phyloP scores from a whole-genome alignment of 108 stramenopile genomes.

The Ochromonas danica region DNA sequence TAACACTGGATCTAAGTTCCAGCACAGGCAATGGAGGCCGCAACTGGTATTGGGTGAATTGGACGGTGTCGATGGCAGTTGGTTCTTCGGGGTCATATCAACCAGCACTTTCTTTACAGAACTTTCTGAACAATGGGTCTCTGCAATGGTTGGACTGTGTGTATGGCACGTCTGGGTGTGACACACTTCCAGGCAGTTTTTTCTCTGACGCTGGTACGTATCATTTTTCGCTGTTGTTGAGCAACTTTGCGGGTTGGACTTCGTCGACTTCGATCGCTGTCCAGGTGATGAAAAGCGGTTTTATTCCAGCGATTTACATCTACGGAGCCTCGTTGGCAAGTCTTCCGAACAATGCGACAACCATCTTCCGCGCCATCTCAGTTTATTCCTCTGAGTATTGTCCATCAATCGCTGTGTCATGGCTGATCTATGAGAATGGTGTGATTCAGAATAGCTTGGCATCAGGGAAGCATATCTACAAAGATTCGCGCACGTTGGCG shows the following conservation, averaged over 20 bases:
- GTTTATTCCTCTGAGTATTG: not conserved
- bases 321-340: not conserved
- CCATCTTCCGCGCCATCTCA: not conserved
- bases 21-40: not conserved
- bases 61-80: not conserved
- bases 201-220: not conserved
- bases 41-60: not conserved
- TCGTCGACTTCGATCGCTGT: not conserved
- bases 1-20: not conserved
- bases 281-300: not conserved
- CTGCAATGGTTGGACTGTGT: not conserved
- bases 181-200: not conserved
- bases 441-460: not conserved
- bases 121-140: not conserved
- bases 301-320: not conserved
- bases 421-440: not conserved
- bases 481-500: not conserved
- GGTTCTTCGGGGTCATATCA: not conserved
- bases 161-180: not conserved
- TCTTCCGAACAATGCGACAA: not conserved
- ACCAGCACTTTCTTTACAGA: not conserved
- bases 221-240: not conserved
- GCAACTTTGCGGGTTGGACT: not conserved
- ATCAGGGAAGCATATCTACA: not conserved
- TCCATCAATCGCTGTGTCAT: not conserved